Evolutionary conservation across 352 stramenopile species (phyloP).

Genomic region (Globisporangium iwayamae): DNA sequence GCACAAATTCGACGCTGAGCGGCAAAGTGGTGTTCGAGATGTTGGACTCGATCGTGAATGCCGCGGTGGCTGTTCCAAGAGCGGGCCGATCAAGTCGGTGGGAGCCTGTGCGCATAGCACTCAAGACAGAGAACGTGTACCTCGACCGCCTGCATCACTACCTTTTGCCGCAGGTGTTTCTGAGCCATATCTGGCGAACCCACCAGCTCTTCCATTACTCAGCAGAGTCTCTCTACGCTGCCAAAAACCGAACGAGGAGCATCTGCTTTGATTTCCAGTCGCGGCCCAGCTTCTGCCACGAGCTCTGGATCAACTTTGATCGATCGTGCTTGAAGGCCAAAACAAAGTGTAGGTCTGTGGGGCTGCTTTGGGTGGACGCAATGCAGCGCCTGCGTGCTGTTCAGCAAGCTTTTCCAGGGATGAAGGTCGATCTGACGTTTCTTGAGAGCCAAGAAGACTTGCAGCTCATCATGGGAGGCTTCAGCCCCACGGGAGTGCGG

Average conservation of each 20-base stretch:
- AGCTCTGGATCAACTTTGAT: conserved; percentile 12
- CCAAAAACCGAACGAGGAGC: background rate
- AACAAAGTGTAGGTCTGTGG: background rate
- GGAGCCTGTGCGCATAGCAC: background rate
- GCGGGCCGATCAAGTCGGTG: background rate
- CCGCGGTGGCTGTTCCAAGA: background rate
- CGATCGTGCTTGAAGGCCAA: background rate
- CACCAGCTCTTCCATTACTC: conserved; percentile 34
- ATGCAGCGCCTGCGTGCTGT: background rate
- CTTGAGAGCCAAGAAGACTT: conserved; percentile 15
- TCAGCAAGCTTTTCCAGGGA: background rate
- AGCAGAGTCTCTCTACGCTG: conserved; percentile 13
- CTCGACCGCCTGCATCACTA: conserved; percentile 44
- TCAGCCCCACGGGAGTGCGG: conserved; percentile 16
- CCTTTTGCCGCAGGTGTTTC: conserved; percentile 30
- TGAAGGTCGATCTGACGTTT: conserved; percentile 10
- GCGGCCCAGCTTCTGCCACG: conserved; percentile 12
- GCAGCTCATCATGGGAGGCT: conserved; percentile 1
- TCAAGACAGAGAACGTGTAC: conserved; percentile 23
- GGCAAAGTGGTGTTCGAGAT: conserved; percentile 26
- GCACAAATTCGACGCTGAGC: conserved; percentile 12
- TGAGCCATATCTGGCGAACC: conserved; percentile 25
- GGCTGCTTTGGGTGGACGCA: conserved; percentile 8
- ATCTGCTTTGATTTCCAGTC: conserved; percentile 21
- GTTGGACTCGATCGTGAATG: conserved; percentile 29